Conservation (phyloP, 202 grass and related monocot species). For the Alloteropsis angusta region DNA sequence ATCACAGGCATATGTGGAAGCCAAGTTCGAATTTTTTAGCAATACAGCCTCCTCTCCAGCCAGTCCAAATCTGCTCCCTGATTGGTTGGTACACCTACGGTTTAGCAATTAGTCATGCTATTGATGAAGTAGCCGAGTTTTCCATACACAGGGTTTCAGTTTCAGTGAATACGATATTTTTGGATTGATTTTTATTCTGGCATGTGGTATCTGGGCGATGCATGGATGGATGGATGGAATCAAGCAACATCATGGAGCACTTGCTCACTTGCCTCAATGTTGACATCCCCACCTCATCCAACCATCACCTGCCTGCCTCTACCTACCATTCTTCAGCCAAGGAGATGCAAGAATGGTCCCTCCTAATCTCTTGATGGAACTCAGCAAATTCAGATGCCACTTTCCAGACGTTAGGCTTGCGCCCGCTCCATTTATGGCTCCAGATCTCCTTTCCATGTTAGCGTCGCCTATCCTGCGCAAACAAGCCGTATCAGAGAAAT, state of each 20-base stretch:
- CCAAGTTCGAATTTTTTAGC: neutral
- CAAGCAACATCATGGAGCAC: conserved; percentile 32
- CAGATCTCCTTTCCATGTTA: conserved; percentile 11
- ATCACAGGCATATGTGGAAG: conserved; percentile 1
- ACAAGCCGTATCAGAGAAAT: neutral
- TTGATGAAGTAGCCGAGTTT: conserved; percentile 19
- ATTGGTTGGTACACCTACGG: neutral
- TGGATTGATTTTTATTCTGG: neutral
- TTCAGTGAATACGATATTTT: neutral
- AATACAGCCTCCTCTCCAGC: neutral
- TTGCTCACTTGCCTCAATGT: conserved; percentile 15
- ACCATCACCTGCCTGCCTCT: conserved; percentile 22
- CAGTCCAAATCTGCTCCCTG: conserved; percentile 8
- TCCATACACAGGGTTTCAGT: neutral
- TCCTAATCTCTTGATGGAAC: conserved; percentile 5
- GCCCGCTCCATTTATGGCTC: conserved; percentile 29
- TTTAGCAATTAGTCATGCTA: conserved; percentile 27
- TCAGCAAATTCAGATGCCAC: conserved; percentile 21
- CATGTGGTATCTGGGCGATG: conserved; percentile 9
- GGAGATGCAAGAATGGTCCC: conserved; percentile 6
- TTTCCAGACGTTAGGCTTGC: conserved; percentile 19
- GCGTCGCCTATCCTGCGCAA: neutral
- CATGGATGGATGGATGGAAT: neutral
- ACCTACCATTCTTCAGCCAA: conserved; percentile 5
- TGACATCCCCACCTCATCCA: conserved; percentile 15